phyloP scores from a whole-genome alignment of 345 rosid species.

The Stellera chamaejasme region DNA sequence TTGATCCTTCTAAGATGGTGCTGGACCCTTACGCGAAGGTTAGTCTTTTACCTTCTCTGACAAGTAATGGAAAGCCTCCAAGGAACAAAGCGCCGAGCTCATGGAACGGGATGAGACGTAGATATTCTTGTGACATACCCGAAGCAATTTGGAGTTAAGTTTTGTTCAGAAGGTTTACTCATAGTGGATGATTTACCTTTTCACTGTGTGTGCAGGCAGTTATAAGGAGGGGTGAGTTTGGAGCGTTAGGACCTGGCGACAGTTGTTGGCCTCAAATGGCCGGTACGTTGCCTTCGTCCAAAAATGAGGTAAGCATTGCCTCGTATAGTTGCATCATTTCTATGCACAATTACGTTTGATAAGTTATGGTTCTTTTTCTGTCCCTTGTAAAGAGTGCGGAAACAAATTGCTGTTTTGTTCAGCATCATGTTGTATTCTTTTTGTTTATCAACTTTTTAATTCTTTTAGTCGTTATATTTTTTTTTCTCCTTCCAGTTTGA shows the following conservation, averaged over 20 bases:
- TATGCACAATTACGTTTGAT: not conserved
- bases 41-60: not conserved
- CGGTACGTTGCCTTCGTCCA: conserved; percentile 55
- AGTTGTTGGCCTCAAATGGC: conserved; percentile 97
- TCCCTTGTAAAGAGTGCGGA: not conserved
- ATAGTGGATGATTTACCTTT: too few relatives aligned
- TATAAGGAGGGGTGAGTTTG: conserved; percentile 80
- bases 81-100: too few relatives aligned
- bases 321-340: not conserved
- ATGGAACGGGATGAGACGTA: too few relatives aligned
- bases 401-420: not conserved
- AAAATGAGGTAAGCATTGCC: conserved; percentile 46
- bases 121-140: too few relatives aligned
- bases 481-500: conserved; percentile 51
- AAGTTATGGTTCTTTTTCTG: not conserved
- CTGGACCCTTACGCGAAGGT: conserved; percentile 97
- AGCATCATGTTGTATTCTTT: not conserved
- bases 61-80: too few relatives aligned
- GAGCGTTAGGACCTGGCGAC: conserved; percentile 53
- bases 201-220: conserved; percentile 39
- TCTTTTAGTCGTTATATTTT: not conserved
- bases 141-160: too few relatives aligned
- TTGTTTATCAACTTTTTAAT: not conserved
- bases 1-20: conserved; percentile 44
- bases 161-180: too few relatives aligned